Percentiles rank a stretch among this genome's conserved stretches.
Conservation (phyloP, 2,329 filamentous ascomycete species). For the Botrytis tulipae region DNA sequence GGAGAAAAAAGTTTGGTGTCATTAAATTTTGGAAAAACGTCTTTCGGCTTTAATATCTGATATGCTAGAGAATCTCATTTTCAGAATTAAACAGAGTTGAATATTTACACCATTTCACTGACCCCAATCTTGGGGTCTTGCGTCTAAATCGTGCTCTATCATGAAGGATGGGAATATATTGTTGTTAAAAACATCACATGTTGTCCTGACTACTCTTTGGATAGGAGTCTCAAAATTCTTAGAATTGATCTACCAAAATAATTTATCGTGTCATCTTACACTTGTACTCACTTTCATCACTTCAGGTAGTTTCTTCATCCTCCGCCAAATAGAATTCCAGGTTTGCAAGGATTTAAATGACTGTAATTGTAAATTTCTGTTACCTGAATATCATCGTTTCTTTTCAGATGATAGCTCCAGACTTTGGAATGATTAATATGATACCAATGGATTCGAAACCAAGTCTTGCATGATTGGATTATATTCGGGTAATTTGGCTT, state of each 20-base stretch:
- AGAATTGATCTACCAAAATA: neutral
- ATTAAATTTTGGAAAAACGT: neutral
- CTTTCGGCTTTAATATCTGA: neutral
- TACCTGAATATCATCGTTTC: neutral
- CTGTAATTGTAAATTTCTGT: neutral
- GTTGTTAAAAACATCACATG: neutral
- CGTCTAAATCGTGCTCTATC: neutral
- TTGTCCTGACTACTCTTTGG: neutral
- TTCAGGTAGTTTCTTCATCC: neutral
- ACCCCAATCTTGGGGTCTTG: neutral
- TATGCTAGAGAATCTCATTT: no score
- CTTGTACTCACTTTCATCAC: rapidly evolving
- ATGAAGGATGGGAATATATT: neutral
- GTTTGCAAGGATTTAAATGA: neutral
- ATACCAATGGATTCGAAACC: neutral
- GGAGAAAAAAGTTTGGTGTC: neutral
- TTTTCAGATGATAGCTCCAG: neutral
- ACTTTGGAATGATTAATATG: neutral
- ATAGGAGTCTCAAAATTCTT: neutral
- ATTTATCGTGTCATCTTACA: neutral
- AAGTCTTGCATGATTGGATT: neutral
- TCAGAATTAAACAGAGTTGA: neutral
- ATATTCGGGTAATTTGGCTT: neutral
- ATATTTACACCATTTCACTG: neutral
- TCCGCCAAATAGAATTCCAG: neutral